Evolutionary conservation across 768 basidiomycete species (phyloP), one percentile per base, ranked within the genome.

Genomic region (Tricholoma bakamatsutake): DNA sequence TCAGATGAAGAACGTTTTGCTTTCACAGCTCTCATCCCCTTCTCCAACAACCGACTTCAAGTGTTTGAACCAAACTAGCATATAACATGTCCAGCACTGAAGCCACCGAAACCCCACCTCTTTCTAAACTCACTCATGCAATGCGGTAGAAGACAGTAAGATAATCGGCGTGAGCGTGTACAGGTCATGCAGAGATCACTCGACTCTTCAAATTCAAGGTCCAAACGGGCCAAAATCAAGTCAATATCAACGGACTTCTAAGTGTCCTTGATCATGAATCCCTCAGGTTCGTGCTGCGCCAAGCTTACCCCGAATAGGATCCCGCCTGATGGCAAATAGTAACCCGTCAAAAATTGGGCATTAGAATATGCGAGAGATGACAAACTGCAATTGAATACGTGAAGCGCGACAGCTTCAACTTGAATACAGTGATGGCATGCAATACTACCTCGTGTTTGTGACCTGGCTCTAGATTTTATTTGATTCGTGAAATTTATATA

Each of bases 81-180:
- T 34, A 34, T 39, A 39, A 5, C 17, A 50, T 50, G 49, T 30
- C 49, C 5, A 43, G 10, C 42, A 7, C 30, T 21, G 31, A 11
- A 18, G n/a, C 8, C 5, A 9, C 7, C 4, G 49, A 50, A 18
- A 5, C 35, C 21, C 52, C 52, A 28, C 60, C 63, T 11, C 56
- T 57, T 24, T 64, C 62, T 34, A 55, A 62, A 42, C 39, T 61
- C 7, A 48, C 64, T 8, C 61, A 69, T 54, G 43, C 55, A 52
- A 58, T 47, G 67, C 71, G 4, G 50, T 57, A 3, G 58, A 62
- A 31, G 62, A 69, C 53, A 72, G 76, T 65, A 73, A 69, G 53
- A 74, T 79, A 18, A 58, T 61, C 43, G 62, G 66, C 30, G 73
- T 79, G 40, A 75, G 66, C 60, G 63, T 79, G 12, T 79, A 77